Percentiles rank a stretch among this genome's conserved stretches.
phyloP scores from a whole-genome alignment of 2,329 filamentous ascomycete species.

The Aspergillus hiratsukae region DNA sequence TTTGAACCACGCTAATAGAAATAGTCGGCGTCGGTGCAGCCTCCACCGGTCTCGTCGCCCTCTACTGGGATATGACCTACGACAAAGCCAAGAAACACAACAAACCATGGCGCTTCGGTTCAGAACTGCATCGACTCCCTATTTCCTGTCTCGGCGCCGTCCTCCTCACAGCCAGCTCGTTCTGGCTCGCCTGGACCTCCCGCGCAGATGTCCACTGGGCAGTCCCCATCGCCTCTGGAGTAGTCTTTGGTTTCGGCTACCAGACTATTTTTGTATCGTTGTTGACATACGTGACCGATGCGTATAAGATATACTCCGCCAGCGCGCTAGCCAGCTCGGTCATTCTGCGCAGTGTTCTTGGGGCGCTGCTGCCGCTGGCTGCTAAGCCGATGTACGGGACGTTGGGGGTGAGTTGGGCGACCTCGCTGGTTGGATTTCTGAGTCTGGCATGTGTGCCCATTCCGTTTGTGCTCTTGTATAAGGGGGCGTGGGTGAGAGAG shows the following conservation, averaged over 20 bases:
- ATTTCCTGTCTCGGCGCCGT: conserved; percentile 68
- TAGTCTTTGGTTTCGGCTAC: conserved; percentile 60
- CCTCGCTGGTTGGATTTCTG: conserved; percentile 38
- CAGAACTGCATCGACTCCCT: conserved; percentile 64
- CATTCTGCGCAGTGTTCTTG: conserved; percentile 48
- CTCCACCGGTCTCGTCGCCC: conserved; percentile 58
- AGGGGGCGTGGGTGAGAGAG: conserved; percentile 24
- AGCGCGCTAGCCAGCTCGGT: conserved; percentile 52
- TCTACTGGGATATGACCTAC: conserved; percentile 61
- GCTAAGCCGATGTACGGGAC: conserved; percentile 34
- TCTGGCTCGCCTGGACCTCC: conserved; percentile 58
- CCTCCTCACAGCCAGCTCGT: conserved; percentile 49
- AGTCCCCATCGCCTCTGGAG: conserved; percentile 56
- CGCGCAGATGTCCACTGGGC: conserved; percentile 47
- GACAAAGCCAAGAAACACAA: conserved; percentile 46
- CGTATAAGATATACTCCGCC: conserved; percentile 62
- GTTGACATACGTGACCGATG: conserved; percentile 62
- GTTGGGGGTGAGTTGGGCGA: conserved; percentile 40
- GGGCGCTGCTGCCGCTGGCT: conserved; percentile 54
- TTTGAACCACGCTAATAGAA: neutral
- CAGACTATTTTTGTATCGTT: conserved; percentile 61
- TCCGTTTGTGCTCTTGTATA: conserved; percentile 35
- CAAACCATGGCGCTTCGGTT: conserved; percentile 51
- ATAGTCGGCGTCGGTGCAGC: conserved; percentile 57
- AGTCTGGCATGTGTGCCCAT: conserved; percentile 37